Conservation (phyloP, 73 alveolate species). For the Tetrahymena borealis region DNA sequence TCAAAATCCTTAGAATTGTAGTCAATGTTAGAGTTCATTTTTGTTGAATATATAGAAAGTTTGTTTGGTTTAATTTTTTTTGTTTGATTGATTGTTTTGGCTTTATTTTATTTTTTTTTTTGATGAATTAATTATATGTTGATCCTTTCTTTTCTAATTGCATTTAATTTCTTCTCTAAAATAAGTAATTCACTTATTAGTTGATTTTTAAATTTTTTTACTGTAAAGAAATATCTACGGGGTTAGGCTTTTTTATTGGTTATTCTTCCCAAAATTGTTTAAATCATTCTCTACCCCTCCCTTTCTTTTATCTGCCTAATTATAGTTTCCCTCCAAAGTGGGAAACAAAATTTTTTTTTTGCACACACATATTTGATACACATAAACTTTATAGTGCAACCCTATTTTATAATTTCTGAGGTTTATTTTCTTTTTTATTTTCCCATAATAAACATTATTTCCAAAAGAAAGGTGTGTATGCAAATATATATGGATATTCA, state of each 20-base stretch:
- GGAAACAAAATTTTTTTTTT: neutral
- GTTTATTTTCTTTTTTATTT: too few species aligned
- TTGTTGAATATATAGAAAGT: neutral
- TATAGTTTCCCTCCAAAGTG: neutral
- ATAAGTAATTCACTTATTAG: neutral
- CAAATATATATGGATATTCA: too few species aligned
- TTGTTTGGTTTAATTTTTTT: neutral
- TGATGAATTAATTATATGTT: neutral
- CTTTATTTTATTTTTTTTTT: neutral
- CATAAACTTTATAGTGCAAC: too few species aligned
- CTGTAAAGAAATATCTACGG: neutral
- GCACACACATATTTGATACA: too few species aligned
- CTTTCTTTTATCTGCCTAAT: too few species aligned
- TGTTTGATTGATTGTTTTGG: neutral
- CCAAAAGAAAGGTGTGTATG: too few species aligned
- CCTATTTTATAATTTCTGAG: too few species aligned
- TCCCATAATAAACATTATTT: too few species aligned
- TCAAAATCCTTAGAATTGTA: neutral
- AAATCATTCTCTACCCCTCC: neutral
- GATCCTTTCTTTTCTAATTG: neutral
- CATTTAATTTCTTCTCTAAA: neutral
- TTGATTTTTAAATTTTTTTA: neutral
- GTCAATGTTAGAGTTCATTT: neutral
- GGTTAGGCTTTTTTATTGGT: neutral
- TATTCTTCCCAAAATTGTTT: neutral